phyloP scores from a whole-genome alignment of 352 stramenopile genomes.

The Achlya hypogyna region DNA sequence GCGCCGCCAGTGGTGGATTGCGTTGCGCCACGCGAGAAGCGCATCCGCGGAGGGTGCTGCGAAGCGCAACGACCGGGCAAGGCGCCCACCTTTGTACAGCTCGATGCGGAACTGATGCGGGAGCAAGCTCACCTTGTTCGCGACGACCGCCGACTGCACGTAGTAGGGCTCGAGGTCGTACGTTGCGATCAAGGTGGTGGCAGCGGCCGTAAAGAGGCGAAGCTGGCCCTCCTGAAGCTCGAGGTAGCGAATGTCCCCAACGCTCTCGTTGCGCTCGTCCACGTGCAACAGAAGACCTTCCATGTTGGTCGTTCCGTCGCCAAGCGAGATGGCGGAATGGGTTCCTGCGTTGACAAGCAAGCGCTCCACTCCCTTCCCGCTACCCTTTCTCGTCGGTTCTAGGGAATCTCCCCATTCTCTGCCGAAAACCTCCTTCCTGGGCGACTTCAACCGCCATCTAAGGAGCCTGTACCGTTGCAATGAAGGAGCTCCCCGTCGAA shows the following conservation, averaged over 20 bases:
- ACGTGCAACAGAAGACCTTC: slow-evolving; percentile 1
- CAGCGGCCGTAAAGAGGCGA: background rate
- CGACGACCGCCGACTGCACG: background rate
- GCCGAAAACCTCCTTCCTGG: too few relatives aligned
- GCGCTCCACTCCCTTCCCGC: too few relatives aligned
- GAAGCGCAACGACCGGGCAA: background rate
- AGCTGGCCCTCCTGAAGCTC: background rate
- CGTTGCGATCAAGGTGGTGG: background rate
- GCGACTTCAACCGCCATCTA: too few relatives aligned
- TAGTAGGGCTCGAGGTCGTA: background rate
- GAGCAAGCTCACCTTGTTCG: background rate
- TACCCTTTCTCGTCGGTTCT: too few relatives aligned
- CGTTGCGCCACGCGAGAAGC: background rate
- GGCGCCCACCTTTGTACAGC: background rate
- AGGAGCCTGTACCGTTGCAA: too few relatives aligned
- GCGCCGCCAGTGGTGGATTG: background rate
- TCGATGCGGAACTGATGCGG: background rate
- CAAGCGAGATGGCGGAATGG: too few relatives aligned
- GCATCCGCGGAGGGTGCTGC: background rate
- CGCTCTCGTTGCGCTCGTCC: background rate
- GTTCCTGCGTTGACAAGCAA: too few relatives aligned
- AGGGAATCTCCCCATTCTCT: too few relatives aligned
- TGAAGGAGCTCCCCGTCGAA: too few relatives aligned
- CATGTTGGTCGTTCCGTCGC: background rate
- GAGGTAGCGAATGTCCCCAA: background rate